Base-by-base conservation (phyloP, 2,329 filamentous ascomycete genomes). In the Peltaster fructicola region DNA sequence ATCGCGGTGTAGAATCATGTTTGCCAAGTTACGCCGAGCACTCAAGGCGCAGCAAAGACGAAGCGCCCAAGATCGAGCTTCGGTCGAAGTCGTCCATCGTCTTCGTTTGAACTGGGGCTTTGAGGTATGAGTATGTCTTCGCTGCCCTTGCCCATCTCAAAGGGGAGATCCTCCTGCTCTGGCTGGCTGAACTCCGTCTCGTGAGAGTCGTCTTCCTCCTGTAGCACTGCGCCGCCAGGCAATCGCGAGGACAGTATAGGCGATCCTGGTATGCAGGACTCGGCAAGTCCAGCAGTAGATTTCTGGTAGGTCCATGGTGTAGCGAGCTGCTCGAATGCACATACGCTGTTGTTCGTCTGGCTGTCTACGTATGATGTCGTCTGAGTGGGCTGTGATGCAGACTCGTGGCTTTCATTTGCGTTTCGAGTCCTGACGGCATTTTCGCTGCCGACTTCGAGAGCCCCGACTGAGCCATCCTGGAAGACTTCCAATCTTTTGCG, bases 81-180 rank as follows among this genome's bases (percentile, higher is more conserved):
- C 5, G 51, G 48, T 20, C 43, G 41, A 2, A 44, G 37, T 20
- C 43, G 43, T 17, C 49, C 47, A 19, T 51, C 49, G 4, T 26
- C 44, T 2, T 50, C 44, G 14, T 44, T 47, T 18, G 52, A 50
- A 9, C 39, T 48, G 10, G 45, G 45, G 35, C 57, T 61, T 20
- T 58, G 50, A 0, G 54, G 56, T 0, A 60, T 45, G 8, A 61
- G 36, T 10, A 59, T 29, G 24, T 61, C 57, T 32, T 61, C 57
- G 30, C 57, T 61, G 8, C 57, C 57, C 30, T 51, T 50, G 6
- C 48, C 23, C 2, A 37, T 37, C 14, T 34, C 30, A 9, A 29
- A 24, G 14, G 41, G 33, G 7, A 41, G 34, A 4, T 15, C 11
- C 11, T 27, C 15, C 7, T 40, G 31, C 10, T 27, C 30, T 34